A percentile compares a stretch with the other conserved stretches of the same genome.
Conservation (phyloP, 164 flowering plant species). For the Paratinospora sagittata region DNA sequence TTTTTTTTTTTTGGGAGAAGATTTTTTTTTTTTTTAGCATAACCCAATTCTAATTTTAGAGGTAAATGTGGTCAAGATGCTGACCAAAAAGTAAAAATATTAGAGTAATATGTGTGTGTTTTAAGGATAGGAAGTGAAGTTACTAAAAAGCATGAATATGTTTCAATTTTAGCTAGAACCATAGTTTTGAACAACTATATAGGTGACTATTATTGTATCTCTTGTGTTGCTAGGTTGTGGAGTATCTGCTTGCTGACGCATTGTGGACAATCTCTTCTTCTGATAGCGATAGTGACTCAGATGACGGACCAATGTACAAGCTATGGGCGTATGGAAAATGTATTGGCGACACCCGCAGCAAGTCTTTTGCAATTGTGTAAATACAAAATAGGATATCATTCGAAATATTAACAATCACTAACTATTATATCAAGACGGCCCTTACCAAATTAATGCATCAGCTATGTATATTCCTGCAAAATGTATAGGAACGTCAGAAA, state of each 20-base stretch:
- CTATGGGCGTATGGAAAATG: slow-evolving; percentile 43
- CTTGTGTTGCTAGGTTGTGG: slow-evolving; percentile 49
- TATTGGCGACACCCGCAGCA: slow-evolving; percentile 5
- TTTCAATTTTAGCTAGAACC: neutral
- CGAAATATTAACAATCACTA: neutral
- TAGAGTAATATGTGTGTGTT: no score
- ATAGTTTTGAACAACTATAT: neutral
- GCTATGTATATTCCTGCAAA: no score
- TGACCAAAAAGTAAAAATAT: no score
- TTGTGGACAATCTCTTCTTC: slow-evolving; percentile 26
- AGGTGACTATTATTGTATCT: no score
- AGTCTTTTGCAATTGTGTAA: neutral
- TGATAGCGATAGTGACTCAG: slow-evolving; percentile 67
- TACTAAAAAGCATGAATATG: no score
- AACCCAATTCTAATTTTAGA: no score
- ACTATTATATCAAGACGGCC: neutral
- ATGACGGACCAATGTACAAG: slow-evolving; percentile 26
- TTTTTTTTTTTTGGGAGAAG: no score
- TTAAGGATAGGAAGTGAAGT: no score
- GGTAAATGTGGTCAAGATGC: no score
- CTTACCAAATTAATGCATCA: neutral
- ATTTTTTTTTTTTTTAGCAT: no score
- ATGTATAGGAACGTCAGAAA: no score
- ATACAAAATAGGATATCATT: no score
- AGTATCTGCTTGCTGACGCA: slow-evolving; percentile 37